Percentiles rank a stretch among this genome's conserved stretches.
Evolutionary conservation across 1,139 yeast genomes (phyloP).

Genomic region (Debaryomyces psychrophilus): DNA sequence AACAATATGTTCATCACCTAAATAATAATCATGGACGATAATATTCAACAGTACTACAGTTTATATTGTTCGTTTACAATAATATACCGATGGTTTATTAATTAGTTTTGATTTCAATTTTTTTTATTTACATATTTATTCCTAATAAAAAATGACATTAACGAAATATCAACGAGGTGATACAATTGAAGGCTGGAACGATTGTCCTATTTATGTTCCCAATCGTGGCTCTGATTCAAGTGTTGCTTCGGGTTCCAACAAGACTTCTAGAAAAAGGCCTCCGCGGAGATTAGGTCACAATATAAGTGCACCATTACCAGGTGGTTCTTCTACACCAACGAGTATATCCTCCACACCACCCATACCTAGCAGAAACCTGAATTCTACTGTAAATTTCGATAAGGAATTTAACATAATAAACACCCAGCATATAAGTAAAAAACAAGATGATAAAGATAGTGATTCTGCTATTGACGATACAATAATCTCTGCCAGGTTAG

Average conservation of each 20-base stretch:
- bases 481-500: not conserved
- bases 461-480: slow-evolving; percentile 3
- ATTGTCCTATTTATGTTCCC: slow-evolving; percentile 35
- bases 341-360: slow-evolving; percentile 6
- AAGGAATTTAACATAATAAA: not conserved
- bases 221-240: slow-evolving; percentile 11
- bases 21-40: not conserved
- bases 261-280: slow-evolving; percentile 13
- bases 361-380: slow-evolving; percentile 2
- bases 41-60: not conserved
- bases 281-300: slow-evolving; percentile 15
- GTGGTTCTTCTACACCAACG: not conserved
- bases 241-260: slow-evolving; percentile 6
- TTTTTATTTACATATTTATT: slow-evolving; percentile 1
- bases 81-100: not conserved
- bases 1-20: not conserved
- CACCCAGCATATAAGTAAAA: not conserved
- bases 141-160: slow-evolving; percentile 26
- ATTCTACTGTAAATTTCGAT: slow-evolving; percentile 7
- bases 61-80: not conserved
- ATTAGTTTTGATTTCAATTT: not conserved
- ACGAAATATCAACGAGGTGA: slow-evolving; percentile 46
- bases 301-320: slow-evolving; percentile 5
- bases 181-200: slow-evolving; percentile 52
- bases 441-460: not conserved